phyloP scores from a whole-genome alignment of 78 protist genomes.

The Dictyostelium intermedium region DNA sequence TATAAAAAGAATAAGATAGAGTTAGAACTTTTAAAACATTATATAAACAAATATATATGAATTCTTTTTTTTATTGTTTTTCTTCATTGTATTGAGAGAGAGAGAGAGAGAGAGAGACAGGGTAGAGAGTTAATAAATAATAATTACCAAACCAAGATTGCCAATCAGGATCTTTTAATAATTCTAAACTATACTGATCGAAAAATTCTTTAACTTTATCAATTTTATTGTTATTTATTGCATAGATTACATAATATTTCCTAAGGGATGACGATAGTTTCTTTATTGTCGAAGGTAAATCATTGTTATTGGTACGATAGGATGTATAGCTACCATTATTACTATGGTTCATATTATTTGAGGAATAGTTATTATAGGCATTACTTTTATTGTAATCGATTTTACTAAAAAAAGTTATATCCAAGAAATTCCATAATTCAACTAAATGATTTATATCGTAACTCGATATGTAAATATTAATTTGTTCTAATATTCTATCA shows the following conservation, averaged over 20 bases:
- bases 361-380: not conserved
- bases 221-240: constrained; percentile 17
- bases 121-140: too few relatives aligned
- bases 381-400: constrained; percentile 27
- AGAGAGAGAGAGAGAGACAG: not conserved
- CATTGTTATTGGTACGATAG: not conserved
- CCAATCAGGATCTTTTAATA: constrained; percentile 82
- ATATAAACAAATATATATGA: too few relatives aligned
- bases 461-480: constrained; percentile 20
- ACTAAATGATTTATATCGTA: constrained; percentile 49
- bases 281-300: constrained; percentile 38
- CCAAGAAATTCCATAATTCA: constrained; percentile 70
- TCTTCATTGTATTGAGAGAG: not conserved
- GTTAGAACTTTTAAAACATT: too few relatives aligned
- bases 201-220: constrained; percentile 84
- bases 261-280: constrained; percentile 44
- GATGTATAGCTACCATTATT: not conserved
- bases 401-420: constrained; percentile 67
- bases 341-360: not conserved
- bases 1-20: not conserved
- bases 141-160: constrained; percentile 85
- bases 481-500: constrained; percentile 76
- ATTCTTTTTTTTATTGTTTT: too few relatives aligned
- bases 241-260: constrained; percentile 64
- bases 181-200: constrained; percentile 57